Conservation (phyloP, 768 basidiomycete species). For the Termitomyces eurrhizus region DNA sequence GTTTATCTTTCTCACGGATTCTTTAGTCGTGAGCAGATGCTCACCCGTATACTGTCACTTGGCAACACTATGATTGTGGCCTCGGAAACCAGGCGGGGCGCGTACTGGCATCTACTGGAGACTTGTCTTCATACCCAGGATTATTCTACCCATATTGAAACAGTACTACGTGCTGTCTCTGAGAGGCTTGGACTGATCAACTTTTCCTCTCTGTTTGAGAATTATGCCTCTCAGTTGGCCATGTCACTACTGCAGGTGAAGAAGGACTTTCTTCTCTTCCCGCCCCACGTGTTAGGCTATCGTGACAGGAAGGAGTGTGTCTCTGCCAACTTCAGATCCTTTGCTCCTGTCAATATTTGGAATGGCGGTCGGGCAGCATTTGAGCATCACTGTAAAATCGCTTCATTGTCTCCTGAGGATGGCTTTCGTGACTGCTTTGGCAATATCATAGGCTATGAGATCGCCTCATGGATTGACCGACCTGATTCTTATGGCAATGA, state of each 20-base stretch:
- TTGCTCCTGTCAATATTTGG: constrained; percentile 66
- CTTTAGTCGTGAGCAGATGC: constrained; percentile 67
- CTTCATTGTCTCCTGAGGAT: constrained; percentile 43
- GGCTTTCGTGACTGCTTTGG: constrained; percentile 65
- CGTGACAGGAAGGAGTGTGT: constrained; percentile 62
- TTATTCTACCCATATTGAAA: constrained; percentile 40
- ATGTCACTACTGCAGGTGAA: constrained; percentile 52
- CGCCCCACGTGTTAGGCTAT: constrained; percentile 76
- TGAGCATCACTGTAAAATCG: constrained; percentile 55
- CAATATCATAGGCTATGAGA: constrained; percentile 61
- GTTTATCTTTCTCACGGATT: constrained; percentile 4
- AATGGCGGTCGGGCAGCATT: constrained; percentile 43
- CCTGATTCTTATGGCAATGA: constrained; percentile 17
- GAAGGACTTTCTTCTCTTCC: constrained; percentile 57
- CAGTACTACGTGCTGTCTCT: constrained; percentile 59
- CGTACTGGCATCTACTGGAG: constrained; percentile 89
- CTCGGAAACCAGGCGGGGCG: constrained; percentile 70
- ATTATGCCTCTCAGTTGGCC: constrained; percentile 76
- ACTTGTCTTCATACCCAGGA: constrained; percentile 40
- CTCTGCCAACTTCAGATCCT: constrained; percentile 57
- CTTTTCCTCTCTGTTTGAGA: constrained; percentile 64
- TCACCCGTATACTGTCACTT: constrained; percentile 66
- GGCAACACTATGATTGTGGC: constrained; percentile 79
- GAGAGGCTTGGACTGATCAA: constrained; percentile 60
- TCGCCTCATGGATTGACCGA: constrained; percentile 44